phyloP scores from a whole-genome alignment of 106 monocot species.

The Acorus calamus region DNA sequence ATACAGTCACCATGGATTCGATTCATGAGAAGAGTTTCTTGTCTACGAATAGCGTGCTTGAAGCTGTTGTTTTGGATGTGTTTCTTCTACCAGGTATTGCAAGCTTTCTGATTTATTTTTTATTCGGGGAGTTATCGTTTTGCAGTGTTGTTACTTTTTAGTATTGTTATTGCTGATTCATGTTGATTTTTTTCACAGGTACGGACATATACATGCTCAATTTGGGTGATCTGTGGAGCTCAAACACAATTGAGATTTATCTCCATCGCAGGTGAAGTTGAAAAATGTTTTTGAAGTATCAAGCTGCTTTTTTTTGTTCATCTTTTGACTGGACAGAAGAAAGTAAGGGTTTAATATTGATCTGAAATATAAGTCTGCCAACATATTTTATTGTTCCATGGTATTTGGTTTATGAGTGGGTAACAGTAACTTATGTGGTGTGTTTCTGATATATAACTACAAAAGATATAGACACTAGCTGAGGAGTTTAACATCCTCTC shows the following conservation, averaged over 20 bases:
- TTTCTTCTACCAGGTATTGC: conserved; percentile 74
- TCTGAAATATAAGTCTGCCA: too few relatives aligned
- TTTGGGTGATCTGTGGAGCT: conserved; percentile 92
- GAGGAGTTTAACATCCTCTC: too few relatives aligned
- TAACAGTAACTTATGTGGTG: too few relatives aligned
- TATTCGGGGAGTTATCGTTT: not conserved
- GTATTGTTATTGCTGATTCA: not conserved
- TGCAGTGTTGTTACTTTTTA: too few relatives aligned
- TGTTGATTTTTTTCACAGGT: conserved; percentile 26
- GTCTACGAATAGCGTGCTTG: conserved; percentile 46
- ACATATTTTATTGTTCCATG: too few relatives aligned
- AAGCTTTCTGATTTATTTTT: not conserved
- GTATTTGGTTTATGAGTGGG: too few relatives aligned
- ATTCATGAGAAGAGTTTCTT: conserved; percentile 91
- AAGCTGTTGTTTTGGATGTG: conserved; percentile 61
- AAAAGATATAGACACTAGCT: too few relatives aligned
- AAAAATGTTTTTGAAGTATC: too few relatives aligned
- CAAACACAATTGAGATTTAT: conserved; percentile 89
- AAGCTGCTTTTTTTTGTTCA: too few relatives aligned
- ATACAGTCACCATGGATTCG: conserved; percentile 75
- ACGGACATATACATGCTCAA: conserved; percentile 83
- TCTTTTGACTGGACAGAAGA: too few relatives aligned
- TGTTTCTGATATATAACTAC: too few relatives aligned
- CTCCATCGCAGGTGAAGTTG: conserved; percentile 71
- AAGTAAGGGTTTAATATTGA: too few relatives aligned